Evolutionary conservation across 176 grass and related monocot species (phyloP), one percentile per base, ranked within the genome.

Genomic region (Elaeis guineensis): DNA sequence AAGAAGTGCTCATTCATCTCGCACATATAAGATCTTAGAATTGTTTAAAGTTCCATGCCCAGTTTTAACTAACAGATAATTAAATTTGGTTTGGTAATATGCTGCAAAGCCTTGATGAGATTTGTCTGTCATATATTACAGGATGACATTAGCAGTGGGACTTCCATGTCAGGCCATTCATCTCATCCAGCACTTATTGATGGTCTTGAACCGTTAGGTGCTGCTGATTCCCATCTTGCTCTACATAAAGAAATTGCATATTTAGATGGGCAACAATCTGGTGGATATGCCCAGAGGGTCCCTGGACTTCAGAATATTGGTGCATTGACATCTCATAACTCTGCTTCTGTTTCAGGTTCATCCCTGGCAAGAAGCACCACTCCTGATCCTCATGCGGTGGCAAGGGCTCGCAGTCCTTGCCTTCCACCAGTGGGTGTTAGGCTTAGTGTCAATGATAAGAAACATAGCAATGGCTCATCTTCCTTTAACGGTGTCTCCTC

Each of bases 391-490:
- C 51, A 67, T 17, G 25, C n/a, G n/a, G 18, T 55, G 15, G 52
- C 65, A 67, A 67, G 65, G 52, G 18, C 14, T 16, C 65, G 50
- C 19, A 67, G 65, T 44, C 65, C 65, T 67, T 20, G 11, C 25
- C 51, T 67, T 55, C 52, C 65, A 55, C 65, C 24, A 35, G 51
- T 55, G 16, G 65, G 65, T 55, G 16, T 25, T 1, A 67, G 65
- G 65, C 53, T 54, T 21, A 17, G n/a, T 1, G 19, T 26, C 17
- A 25, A 9, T 32, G 51, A 67, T 6, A 55, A 55, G 16, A 55
- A 50, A 5, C 3, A 18, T 67, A 54, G 44, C 16, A 44, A 44
- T 44, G 26, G 17, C 55, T 68, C 29, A 8, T 67, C 65, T 50
- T 55, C 65, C 25, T 35, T 67, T 16, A 39, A 30, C 21, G 25